These are phyloP conservation scores for Chenopodium berlandieri DNA, from an alignment of 148 eudicot genomes.

Conservation along the genomic window DNA sequence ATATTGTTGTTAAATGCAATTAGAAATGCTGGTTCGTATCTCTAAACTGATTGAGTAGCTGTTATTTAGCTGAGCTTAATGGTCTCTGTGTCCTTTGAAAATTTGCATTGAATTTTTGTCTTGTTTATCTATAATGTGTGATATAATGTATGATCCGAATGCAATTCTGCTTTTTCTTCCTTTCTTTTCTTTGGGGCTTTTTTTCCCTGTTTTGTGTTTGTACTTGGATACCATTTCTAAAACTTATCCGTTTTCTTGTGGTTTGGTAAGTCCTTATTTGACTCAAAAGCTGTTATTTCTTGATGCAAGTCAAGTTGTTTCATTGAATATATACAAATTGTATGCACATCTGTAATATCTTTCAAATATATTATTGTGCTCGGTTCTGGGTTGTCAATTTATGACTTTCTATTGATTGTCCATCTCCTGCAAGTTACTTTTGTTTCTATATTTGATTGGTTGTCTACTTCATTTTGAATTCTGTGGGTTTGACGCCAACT, in stretches of 20 bases:
- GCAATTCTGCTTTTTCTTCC: no score
- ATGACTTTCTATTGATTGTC: neutral
- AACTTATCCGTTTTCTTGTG: neutral
- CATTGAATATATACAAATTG: neutral
- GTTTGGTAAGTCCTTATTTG: neutral
- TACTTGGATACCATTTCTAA: neutral
- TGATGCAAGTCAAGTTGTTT: neutral
- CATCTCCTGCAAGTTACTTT: slow-evolving; percentile 1
- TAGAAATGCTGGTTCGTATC: neutral
- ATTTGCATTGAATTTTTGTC: neutral
- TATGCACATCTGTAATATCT: neutral
- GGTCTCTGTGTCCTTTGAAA: no score
- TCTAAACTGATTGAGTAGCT: neutral
- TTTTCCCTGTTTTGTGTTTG: neutral
- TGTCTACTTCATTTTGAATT: neutral
- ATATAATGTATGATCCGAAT: no score
- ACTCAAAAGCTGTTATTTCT: neutral
- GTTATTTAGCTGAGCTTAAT: no score
- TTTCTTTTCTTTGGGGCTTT: no score
- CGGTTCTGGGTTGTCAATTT: neutral
- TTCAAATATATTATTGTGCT: neutral
- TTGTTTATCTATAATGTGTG: neutral
- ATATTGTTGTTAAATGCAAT: neutral
- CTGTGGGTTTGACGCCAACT: neutral
- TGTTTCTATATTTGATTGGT: neutral